A percentile compares a stretch with the other conserved stretches of the same genome.
These are phyloP conservation scores for Aspergillus alliaceus DNA, from an alignment of 2,329 filamentous ascomycete genomes.

Conservation along the genomic window DNA sequence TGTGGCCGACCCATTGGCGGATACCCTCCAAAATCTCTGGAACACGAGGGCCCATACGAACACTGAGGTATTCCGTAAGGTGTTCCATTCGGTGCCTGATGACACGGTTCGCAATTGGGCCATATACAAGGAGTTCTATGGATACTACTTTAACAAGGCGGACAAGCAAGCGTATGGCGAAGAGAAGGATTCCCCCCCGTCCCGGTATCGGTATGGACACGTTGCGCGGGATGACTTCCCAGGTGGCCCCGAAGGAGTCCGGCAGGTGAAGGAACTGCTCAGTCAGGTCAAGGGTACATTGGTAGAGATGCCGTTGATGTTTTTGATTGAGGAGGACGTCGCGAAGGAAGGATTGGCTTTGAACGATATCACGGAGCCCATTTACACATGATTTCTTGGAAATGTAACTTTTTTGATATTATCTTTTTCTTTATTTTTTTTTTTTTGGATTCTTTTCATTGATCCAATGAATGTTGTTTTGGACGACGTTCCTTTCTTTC, in stretches of 20 bases:
- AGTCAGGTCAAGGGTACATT: constrained; percentile 66
- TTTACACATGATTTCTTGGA: constrained; percentile 61
- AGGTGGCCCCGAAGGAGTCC: constrained; percentile 61
- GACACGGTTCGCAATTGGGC: constrained; percentile 60
- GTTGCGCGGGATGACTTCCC: constrained; percentile 77
- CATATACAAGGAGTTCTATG: constrained; percentile 64
- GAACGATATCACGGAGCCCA: constrained; percentile 69
- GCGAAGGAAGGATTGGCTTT: constrained; percentile 76
- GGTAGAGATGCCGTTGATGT: constrained; percentile 89
- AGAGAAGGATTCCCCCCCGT: constrained; percentile 40
- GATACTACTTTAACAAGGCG: constrained; percentile 55
- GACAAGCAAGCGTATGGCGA: constrained; percentile 47
- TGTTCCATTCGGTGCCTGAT: constrained; percentile 63
- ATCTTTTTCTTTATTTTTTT: no score
- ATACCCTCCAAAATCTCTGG: constrained; percentile 58
- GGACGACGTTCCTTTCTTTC: neutral
- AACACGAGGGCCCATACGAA: constrained; percentile 59
- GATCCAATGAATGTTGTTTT: neutral
- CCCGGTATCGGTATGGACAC: constrained; percentile 79
- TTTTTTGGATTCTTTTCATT: neutral
- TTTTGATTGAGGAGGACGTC: constrained; percentile 82
- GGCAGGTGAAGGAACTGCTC: constrained; percentile 71
- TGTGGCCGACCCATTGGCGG: constrained; percentile 60
- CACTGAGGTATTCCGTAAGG: constrained; percentile 60
- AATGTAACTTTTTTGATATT: neutral